Evolutionary conservation across 1,139 yeast species (phyloP).

Genomic region (Chernovozyma aurita): DNA sequence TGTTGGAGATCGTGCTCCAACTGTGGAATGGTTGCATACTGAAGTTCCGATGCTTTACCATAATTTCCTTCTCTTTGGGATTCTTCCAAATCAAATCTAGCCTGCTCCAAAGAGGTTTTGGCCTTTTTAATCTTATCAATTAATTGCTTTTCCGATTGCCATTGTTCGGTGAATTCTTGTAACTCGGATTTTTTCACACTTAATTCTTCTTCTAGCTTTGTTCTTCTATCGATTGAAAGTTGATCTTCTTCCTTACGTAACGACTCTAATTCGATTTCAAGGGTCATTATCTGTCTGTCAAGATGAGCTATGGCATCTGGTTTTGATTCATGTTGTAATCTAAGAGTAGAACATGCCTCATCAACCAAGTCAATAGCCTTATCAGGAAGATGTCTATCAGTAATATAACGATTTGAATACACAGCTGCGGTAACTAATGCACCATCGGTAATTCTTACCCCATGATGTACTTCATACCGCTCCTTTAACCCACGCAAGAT

Average conservation of each 20-base stretch:
- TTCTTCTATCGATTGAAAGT: slow-evolving; percentile 69
- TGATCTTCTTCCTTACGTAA: slow-evolving; percentile 89
- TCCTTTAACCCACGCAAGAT: slow-evolving; percentile 92
- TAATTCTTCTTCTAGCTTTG: slow-evolving; percentile 61
- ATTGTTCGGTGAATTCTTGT: slow-evolving; percentile 64
- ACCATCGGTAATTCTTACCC: slow-evolving; percentile 91
- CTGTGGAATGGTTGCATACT: slow-evolving; percentile 80
- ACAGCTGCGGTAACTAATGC: slow-evolving; percentile 94
- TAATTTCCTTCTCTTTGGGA: slow-evolving; percentile 83
- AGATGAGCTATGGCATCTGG: slow-evolving; percentile 91
- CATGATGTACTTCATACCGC: slow-evolving; percentile 94
- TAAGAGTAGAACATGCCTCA: slow-evolving; percentile 92
- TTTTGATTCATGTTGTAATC: slow-evolving; percentile 93
- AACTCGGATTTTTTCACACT: slow-evolving; percentile 60
- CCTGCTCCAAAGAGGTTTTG: slow-evolving; percentile 78
- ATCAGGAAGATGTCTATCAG: slow-evolving; percentile 89
- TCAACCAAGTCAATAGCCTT: slow-evolving; percentile 95
- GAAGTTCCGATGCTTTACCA: slow-evolving; percentile 83
- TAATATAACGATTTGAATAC: slow-evolving; percentile 83
- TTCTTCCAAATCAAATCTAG: slow-evolving; percentile 75
- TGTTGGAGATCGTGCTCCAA: slow-evolving; percentile 56
- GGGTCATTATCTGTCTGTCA: slow-evolving; percentile 88
- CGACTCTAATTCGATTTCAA: slow-evolving; percentile 91
- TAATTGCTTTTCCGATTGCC: slow-evolving; percentile 79
- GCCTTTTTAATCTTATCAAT: slow-evolving; percentile 75